phyloP scores from a whole-genome alignment of 164 flowering plant species.

The Macadamia tetraphylla region DNA sequence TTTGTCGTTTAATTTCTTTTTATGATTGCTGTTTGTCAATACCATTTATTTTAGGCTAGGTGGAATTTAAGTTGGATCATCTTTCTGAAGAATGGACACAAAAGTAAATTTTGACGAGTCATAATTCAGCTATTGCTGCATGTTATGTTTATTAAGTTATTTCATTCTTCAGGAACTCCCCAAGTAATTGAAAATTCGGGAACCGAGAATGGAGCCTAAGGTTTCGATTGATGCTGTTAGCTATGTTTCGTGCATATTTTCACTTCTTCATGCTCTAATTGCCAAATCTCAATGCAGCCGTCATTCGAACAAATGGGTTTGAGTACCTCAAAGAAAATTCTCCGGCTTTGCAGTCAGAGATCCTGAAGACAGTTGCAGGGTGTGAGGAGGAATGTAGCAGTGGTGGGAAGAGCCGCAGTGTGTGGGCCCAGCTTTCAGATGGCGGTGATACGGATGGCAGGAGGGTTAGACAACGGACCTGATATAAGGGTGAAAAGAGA shows the following conservation, averaged over 20 bases:
- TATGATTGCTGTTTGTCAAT: too few relatives aligned
- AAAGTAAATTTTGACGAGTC: not conserved
- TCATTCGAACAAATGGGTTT: constrained; percentile 72
- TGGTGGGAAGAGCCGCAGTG: constrained; percentile 63
- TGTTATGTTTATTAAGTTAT: constrained; percentile 11
- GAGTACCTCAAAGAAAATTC: constrained; percentile 58
- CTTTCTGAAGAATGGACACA: not conserved
- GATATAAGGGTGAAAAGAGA: constrained; percentile 13
- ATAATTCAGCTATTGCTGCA: constrained; percentile 7
- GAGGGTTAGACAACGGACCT: constrained; percentile 66
- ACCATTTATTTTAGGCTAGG: too few relatives aligned
- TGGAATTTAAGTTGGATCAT: not conserved
- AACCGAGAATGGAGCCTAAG: constrained; percentile 22
- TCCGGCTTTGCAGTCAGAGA: constrained; percentile 66
- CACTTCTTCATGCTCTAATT: constrained; percentile 8
- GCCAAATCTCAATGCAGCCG: constrained; percentile 47
- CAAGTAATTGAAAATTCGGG: constrained; percentile 10
- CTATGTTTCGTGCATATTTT: constrained; percentile 11
- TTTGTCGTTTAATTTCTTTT: too few relatives aligned
- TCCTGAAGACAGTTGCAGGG: constrained; percentile 77
- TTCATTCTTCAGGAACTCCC: constrained; percentile 15
- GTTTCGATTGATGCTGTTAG: constrained; percentile 14
- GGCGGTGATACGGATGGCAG: constrained; percentile 65
- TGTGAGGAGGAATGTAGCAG: constrained; percentile 71
- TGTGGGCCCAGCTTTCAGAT: constrained; percentile 82